Evolutionary conservation across 768 basidiomycete species (phyloP), one percentile per base, ranked within the genome.

Genomic region (Paxillus involutus): DNA sequence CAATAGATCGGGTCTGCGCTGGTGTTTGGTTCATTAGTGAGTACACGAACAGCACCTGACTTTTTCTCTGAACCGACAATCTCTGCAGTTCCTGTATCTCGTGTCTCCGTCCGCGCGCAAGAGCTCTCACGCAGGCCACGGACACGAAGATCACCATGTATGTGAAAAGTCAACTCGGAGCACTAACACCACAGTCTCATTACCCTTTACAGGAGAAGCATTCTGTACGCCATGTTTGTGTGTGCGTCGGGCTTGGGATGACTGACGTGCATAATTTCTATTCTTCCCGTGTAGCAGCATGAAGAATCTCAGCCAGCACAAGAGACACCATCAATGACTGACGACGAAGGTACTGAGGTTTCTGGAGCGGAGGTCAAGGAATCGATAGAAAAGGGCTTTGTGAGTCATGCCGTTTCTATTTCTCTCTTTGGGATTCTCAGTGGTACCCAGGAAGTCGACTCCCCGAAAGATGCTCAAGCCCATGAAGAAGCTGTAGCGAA

Each of bases 391-490:
- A 58, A 52, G 40, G 64, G 61, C 11, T 55, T 59, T 6, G 70
- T 71, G 35, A 50, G 71, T 57, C 32, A 44, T 21, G 13, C 37
- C 2, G 30, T 32, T 29, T 51, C 50, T n/a, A 29, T 4, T 17
- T 44, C 21, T 9, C 52, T 33, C 24, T 41, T 42, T 48, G 5
- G 36, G 21, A 32, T 37, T 42, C 35, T 58, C 33, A 61, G 55
- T 55, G 49, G 35, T 21, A 10, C 12, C 44, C 43, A 74, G 71
- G 59, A 59, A 24, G 47, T 56, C 24, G 73, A 73, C 53, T 63
- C 73, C 46, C 68, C 71, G 14, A 71, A 63, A 42, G 61, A 65
- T 19, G 63, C 71, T n/a, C 60, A 68, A 52, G 59, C 52, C 52
- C 56, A 30, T 16, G 69, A 74, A 42, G 65, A 64, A 35, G 57